phyloP scores from a whole-genome alignment of 345 rosid genomes.

The Eucalyptus pauciflora region DNA sequence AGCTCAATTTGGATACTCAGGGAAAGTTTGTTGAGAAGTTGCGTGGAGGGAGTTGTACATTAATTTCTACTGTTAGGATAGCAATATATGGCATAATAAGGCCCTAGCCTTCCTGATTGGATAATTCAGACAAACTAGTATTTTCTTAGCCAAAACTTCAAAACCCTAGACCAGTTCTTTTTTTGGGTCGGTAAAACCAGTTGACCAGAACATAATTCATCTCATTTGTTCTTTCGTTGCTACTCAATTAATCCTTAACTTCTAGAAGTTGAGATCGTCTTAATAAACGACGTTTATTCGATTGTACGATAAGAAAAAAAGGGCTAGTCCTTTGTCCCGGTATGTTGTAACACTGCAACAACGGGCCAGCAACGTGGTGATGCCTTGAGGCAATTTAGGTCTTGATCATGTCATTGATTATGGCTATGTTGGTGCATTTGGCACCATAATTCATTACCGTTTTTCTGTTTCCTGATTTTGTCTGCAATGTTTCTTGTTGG shows the following conservation, averaged over 20 bases:
- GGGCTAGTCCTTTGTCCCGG: constrained; percentile 56
- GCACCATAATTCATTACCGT: background rate
- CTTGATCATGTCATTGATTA: background rate
- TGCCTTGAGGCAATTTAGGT: constrained; percentile 76
- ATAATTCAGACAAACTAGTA: background rate
- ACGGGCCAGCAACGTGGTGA: constrained; percentile 49
- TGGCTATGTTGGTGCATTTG: background rate
- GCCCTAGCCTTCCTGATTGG: background rate
- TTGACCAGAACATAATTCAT: background rate
- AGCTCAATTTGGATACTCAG: background rate
- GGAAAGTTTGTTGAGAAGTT: background rate
- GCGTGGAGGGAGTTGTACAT: background rate
- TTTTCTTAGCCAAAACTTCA: background rate
- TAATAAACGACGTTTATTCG: background rate
- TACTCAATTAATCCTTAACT: background rate
- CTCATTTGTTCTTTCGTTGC: background rate
- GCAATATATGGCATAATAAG: background rate
- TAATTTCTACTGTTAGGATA: background rate
- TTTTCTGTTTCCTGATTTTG: background rate
- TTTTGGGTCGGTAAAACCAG: background rate
- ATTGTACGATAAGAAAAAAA: constrained; percentile 51
- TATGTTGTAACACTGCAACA: constrained; percentile 34
- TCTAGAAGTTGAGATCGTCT: background rate
- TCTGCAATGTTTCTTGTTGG: constrained; percentile 38
- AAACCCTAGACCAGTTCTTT: background rate